Percentiles rank a stretch among this genome's conserved stretches.
These are phyloP conservation scores for Meira miltonrushii DNA, from an alignment of 1,284 basidiomycete species.

Conservation along the genomic window DNA sequence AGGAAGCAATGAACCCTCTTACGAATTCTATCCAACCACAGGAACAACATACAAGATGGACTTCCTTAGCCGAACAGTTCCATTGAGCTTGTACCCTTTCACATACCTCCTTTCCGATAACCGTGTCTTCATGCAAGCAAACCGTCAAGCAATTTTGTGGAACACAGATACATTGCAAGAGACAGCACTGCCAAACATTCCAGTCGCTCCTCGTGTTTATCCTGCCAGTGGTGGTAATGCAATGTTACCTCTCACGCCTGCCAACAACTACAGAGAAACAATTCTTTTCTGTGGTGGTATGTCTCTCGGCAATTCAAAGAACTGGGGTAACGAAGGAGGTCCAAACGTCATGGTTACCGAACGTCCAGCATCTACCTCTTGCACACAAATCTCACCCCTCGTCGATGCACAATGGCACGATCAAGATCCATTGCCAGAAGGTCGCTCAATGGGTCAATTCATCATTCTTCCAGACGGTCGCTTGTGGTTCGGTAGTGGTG, in stretches of 20 bases:
- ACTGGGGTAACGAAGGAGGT: constrained; percentile 43
- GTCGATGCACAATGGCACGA: constrained; percentile 23
- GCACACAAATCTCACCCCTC: constrained; percentile 40
- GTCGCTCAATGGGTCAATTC: constrained; percentile 41
- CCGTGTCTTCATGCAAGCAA: constrained; percentile 9
- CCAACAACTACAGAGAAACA: constrained; percentile 35
- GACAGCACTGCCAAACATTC: constrained; percentile 28
- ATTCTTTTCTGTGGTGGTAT: constrained; percentile 46
- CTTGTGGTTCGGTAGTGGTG: constrained; percentile 44
- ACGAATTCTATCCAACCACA: constrained; percentile 43
- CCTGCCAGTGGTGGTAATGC: constrained; percentile 39
- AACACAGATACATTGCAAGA: constrained; percentile 27
- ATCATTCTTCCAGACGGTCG: constrained; percentile 41
- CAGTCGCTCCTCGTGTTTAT: constrained; percentile 32
- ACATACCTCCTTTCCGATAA: constrained; percentile 34
- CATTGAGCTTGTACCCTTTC: constrained; percentile 41
- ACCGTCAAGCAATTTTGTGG: constrained; percentile 30
- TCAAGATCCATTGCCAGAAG: constrained; percentile 28
- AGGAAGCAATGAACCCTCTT: constrained; percentile 33
- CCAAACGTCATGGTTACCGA: constrained; percentile 26
- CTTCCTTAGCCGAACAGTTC: constrained; percentile 29
- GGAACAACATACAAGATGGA: constrained; percentile 18
- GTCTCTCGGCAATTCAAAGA: constrained; percentile 18
- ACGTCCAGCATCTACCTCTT: constrained; percentile 29
- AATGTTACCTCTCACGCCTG: constrained; percentile 35